Base-by-base conservation (phyloP, 495 filamentous ascomycete genomes). In the Aspergillus carlsbadensis region DNA sequence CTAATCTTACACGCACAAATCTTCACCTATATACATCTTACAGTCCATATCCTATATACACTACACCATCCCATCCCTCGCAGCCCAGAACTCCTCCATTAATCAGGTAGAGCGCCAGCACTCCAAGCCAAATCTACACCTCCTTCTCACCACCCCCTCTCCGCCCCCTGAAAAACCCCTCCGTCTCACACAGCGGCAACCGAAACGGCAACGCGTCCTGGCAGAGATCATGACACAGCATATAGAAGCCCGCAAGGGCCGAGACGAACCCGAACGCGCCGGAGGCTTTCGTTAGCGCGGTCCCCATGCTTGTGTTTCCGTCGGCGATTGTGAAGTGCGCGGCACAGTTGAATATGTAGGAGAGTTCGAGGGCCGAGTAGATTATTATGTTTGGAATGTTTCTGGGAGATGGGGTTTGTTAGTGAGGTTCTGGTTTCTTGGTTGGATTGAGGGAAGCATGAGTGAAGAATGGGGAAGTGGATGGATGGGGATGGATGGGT, bases 241-340 rank as follows among this genome's bases (percentile, higher is more conserved):
- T 43, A 20, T 62, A 62, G 31, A 55, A 58, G 13, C 60, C 60
- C 14, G 40, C 22, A 11, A 52, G 33, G 1, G 51, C 56, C 1
- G 60, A 54, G 18, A 62, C 26, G 17, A 57, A 52, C 0, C 55
- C 56, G 26, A 58, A 62, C 11, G 55, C 60, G 33, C 60, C 60
- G 20, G 55, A 42, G 24, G 21, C 59, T 22, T 52, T 61, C 6
- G 39, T 53, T 4, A 61, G 29, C 15, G 42, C 11, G 0, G 22
- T 37, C 6, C 45, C 56, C n/a, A 17, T 34, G 13, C n/a, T 41
- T 18, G 37, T 26, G 6, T 49, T 39, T 10, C 60, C 60, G 37
- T 58, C 60, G 10, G 55, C 60, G 40, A 45, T 21, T 15, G 47
- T 47, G 29, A 62, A 62, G 33, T 56, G 24, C 1, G 58, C 52